A percentile compares a stretch with the other conserved stretches of the same genome.
Conservation (phyloP, 805 yeast species). For the Sungouiozyma ichnusensis region DNA sequence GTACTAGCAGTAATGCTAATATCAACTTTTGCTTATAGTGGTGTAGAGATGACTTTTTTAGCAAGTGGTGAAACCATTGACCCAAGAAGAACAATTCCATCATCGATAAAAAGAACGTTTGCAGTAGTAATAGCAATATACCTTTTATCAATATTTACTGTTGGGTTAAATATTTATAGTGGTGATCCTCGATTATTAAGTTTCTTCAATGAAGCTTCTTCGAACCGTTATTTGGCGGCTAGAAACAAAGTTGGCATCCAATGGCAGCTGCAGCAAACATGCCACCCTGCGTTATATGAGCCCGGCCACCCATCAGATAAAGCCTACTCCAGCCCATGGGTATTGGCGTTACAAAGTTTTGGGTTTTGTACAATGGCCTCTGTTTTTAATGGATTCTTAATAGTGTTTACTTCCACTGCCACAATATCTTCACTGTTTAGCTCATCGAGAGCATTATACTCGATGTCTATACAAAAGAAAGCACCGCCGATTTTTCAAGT, state of each 20-base stretch:
- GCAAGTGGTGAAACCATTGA: constrained; percentile 82
- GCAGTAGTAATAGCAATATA: constrained; percentile 61
- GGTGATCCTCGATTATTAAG: constrained; percentile 67
- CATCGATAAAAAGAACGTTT: constrained; percentile 66
- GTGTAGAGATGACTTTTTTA: constrained; percentile 72
- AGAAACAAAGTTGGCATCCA: constrained; percentile 17
- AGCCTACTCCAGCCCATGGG: constrained; percentile 46
- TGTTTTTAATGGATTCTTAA: constrained; percentile 41
- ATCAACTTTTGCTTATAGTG: constrained; percentile 68
- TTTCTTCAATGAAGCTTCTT: constrained; percentile 29
- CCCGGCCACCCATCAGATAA: constrained; percentile 29
- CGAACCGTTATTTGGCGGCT: constrained; percentile 9
- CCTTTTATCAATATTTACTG: constrained; percentile 53
- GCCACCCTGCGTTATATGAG: constrained; percentile 59
- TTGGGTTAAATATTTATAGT: constrained; percentile 61
- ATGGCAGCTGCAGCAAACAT: constrained; percentile 57
- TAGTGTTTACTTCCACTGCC: constrained; percentile 47
- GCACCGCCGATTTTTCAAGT: constrained; percentile 51
- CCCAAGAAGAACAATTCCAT: constrained; percentile 67
- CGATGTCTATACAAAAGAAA: constrained; percentile 43
- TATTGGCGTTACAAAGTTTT: constrained; percentile 43
- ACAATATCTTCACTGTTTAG: constrained; percentile 49
- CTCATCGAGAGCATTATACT: constrained; percentile 49
- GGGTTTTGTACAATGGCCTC: constrained; percentile 42
- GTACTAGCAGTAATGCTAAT: constrained; percentile 50